Percentiles rank a stretch among this genome's conserved stretches.
These are phyloP conservation scores for Penicillium desertorum DNA, from an alignment of 495 filamentous ascomycete genomes.

Conservation along the genomic window DNA sequence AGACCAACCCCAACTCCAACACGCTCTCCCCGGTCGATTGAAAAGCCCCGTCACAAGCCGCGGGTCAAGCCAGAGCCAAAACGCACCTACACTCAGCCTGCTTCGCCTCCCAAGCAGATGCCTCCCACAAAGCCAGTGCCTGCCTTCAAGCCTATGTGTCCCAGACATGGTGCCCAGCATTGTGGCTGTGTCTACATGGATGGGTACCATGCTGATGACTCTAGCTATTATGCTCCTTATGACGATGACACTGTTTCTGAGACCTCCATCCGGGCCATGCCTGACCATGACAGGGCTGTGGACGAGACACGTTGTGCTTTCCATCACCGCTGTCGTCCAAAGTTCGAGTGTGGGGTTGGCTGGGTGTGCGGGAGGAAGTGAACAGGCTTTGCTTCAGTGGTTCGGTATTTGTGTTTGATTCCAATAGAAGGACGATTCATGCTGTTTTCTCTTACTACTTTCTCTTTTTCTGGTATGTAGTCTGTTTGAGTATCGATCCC, in stretches of 20 bases:
- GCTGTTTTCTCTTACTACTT: background rate
- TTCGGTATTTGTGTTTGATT: background rate
- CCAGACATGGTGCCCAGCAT: background rate
- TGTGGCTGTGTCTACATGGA: background rate
- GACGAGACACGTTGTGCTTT: background rate
- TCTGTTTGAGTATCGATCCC: background rate
- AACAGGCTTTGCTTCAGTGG: background rate
- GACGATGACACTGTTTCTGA: constrained; percentile 6
- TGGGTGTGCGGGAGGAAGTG: constrained; percentile 10
- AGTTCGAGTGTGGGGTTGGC: constrained; percentile 1
- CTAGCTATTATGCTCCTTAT: background rate
- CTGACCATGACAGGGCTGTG: background rate
- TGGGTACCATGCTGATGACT: background rate
- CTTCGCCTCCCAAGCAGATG: background rate
- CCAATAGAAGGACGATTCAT: background rate
- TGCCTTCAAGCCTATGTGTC: background rate
- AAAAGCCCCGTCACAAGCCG: background rate
- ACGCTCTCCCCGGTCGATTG: background rate
- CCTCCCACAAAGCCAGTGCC: background rate
- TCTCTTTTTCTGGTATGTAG: background rate
- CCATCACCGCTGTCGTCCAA: constrained; percentile 10
- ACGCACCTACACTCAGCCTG: background rate
- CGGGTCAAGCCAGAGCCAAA: background rate
- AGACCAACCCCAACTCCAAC: background rate
- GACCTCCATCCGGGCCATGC: background rate